Conservation (phyloP, 108 stramenopile species). For the Skeletonema costatum region DNA sequence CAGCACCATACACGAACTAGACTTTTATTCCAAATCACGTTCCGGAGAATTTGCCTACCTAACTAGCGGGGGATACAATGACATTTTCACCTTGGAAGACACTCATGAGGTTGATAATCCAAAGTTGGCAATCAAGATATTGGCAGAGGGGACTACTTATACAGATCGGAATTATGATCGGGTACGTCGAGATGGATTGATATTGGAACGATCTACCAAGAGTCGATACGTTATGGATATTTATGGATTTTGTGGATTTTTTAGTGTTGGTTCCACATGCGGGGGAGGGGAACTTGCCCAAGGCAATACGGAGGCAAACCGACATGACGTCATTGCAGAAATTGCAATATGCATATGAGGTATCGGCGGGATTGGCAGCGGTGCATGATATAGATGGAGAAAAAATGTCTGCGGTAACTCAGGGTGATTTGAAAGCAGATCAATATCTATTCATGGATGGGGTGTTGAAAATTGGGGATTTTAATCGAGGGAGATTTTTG, state of each 20-base stretch:
- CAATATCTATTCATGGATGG: constrained; percentile 42
- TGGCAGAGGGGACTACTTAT: constrained; percentile 21
- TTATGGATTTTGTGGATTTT: constrained; percentile 47
- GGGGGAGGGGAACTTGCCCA: constrained; percentile 22
- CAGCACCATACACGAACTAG: constrained; percentile 39
- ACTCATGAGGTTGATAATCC: constrained; percentile 2
- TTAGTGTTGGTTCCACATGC: constrained; percentile 24
- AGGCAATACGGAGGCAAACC: background rate
- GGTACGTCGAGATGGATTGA: constrained; percentile 41
- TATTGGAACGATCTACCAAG: constrained; percentile 35
- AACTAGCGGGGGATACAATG: constrained; percentile 37
- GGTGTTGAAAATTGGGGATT: constrained; percentile 37
- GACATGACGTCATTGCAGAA: constrained; percentile 13
- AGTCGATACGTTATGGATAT: constrained; percentile 23
- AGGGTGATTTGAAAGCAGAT: constrained; percentile 42
- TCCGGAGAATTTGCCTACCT: constrained; percentile 11
- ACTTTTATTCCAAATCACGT: constrained; percentile 14
- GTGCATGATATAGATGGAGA: constrained; percentile 49
- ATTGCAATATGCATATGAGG: constrained; percentile 31
- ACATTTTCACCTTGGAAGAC: constrained; percentile 31
- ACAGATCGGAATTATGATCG: constrained; percentile 37
- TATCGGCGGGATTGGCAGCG: constrained; percentile 29
- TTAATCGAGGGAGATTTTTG: constrained; percentile 43
- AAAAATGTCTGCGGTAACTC: constrained; percentile 39
- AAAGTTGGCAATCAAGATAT: constrained; percentile 33